phyloP scores from a whole-genome alignment of 1,139 yeast species.

The Suhomyces taliae region DNA sequence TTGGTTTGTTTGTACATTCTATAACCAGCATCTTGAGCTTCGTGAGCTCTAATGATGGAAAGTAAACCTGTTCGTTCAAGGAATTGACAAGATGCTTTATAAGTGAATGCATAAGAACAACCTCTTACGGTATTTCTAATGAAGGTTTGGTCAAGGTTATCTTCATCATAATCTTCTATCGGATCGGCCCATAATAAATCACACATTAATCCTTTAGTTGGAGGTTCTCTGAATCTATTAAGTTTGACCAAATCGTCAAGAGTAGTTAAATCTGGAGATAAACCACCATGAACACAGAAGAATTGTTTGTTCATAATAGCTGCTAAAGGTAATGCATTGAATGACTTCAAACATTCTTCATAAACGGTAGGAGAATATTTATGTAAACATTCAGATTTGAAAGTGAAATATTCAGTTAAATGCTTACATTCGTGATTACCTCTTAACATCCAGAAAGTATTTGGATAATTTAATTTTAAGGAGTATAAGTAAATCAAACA shows the following conservation, averaged over 20 bases:
- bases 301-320: conserved; percentile 95
- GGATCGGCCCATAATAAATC: conserved; percentile 98
- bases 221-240: conserved; percentile 89
- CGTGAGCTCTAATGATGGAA: conserved; percentile 91
- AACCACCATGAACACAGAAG: conserved; percentile 97
- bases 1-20: conserved; percentile 88
- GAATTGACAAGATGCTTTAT: conserved; percentile 79
- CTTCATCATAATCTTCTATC: conserved; percentile 80
- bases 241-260: conserved; percentile 69
- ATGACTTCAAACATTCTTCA: conserved; percentile 74
- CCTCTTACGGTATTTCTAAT: conserved; percentile 78
- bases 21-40: conserved; percentile 97
- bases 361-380: conserved; percentile 72
- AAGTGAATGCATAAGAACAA: conserved; percentile 88
- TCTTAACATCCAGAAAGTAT: conserved; percentile 76
- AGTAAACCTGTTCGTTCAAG: conserved; percentile 76
- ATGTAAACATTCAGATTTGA: conserved; percentile 86
- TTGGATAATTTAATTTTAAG: conserved; percentile 75
- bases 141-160: conserved; percentile 54
- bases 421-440: conserved; percentile 97
- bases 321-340: conserved; percentile 87
- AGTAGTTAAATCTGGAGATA: conserved; percentile 77
- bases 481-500: conserved; percentile 80
- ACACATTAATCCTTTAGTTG: conserved; percentile 92
- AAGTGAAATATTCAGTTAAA: conserved; percentile 90